phyloP scores from a whole-genome alignment of 768 basidiomycete species.

The Astraeus odoratus region DNA sequence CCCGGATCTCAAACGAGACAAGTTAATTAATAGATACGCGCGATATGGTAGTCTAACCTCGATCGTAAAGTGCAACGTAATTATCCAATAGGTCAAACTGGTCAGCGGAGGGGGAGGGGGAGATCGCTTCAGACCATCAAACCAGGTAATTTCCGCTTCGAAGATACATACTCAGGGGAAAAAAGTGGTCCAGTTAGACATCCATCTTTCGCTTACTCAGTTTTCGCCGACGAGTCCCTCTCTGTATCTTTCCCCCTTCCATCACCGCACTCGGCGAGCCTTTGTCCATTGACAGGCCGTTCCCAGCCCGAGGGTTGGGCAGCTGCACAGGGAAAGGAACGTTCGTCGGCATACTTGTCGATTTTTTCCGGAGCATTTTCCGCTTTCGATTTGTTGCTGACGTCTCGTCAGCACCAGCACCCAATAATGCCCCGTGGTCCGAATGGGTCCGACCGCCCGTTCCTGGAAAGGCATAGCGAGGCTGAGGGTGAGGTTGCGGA shows the following conservation, averaged over 20 bases:
- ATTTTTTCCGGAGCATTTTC: conserved; percentile 19
- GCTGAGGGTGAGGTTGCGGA: conserved; percentile 7
- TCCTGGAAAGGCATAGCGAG: conserved; percentile 11
- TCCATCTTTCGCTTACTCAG: conserved; percentile 28
- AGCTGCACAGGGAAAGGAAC: conserved; percentile 20
- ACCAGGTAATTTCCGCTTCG: conserved; percentile 15
- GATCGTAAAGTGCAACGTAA: neutral
- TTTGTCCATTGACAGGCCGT: conserved; percentile 6
- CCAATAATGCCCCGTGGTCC: conserved; percentile 4
- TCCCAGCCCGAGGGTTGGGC: conserved; percentile 9
- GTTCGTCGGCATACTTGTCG: conserved; percentile 18
- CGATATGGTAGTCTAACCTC: too few relatives aligned
- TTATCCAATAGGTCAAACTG: conserved; percentile 8
- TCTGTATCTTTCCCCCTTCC: conserved; percentile 15
- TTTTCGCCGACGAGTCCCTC: conserved; percentile 24
- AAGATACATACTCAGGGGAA: conserved; percentile 4
- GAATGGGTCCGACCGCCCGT: conserved; percentile 4
- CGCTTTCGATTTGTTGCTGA: conserved; percentile 9
- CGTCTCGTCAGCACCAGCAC: conserved; percentile 4
- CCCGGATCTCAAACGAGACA: too few relatives aligned
- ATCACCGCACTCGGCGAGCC: conserved; percentile 8
- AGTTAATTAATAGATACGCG: too few relatives aligned
- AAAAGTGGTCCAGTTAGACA: conserved; percentile 11
- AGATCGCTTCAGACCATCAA: conserved; percentile 14
- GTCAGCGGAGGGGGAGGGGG: too few relatives aligned